A percentile compares a stretch with the other conserved stretches of the same genome.
phyloP scores from a whole-genome alignment of 2,329 filamentous ascomycete species.

The Neoscytalidium dimidiatum region DNA sequence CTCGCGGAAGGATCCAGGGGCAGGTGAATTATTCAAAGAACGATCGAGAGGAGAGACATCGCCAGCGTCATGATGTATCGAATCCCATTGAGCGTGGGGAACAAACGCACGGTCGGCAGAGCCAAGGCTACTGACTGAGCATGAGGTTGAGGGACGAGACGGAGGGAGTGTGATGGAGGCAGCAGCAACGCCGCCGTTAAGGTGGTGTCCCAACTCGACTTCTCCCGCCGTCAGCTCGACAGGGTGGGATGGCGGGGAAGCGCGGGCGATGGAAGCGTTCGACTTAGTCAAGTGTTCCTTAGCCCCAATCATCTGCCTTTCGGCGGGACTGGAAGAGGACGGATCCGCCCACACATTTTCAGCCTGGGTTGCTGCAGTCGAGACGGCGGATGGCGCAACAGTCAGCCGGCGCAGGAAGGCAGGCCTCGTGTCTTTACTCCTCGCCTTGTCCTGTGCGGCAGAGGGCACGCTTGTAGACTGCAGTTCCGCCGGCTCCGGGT shows the following conservation, averaged over 20 bases:
- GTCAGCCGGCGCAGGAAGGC: conserved; percentile 16
- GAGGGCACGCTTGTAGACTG: not conserved
- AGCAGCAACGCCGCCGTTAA: not conserved
- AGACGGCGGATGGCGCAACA: not conserved
- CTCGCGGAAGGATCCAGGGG: not conserved
- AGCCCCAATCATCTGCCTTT: not conserved
- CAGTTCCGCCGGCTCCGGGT: not conserved
- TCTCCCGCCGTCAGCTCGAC: not conserved
- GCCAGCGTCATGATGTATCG: not conserved
- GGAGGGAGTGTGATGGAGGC: conserved; percentile 4
- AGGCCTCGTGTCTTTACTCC: not conserved
- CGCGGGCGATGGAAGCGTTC: not conserved
- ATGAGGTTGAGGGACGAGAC: not conserved
- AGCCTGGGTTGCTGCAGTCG: not conserved
- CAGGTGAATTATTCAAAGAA: not conserved
- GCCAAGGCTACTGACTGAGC: conserved; percentile 6
- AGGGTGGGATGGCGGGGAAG: not conserved
- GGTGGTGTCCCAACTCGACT: not conserved
- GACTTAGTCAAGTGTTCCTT: conserved; percentile 13
- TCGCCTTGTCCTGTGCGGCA: not conserved
- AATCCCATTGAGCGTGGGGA: not conserved
- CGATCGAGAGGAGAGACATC: conserved; percentile 5
- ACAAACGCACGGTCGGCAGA: not conserved
- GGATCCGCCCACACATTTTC: conserved; percentile 12
- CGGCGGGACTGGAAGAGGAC: not conserved